Conservation (phyloP, 352 stramenopile species). For the Globisporangium viniferum region DNA sequence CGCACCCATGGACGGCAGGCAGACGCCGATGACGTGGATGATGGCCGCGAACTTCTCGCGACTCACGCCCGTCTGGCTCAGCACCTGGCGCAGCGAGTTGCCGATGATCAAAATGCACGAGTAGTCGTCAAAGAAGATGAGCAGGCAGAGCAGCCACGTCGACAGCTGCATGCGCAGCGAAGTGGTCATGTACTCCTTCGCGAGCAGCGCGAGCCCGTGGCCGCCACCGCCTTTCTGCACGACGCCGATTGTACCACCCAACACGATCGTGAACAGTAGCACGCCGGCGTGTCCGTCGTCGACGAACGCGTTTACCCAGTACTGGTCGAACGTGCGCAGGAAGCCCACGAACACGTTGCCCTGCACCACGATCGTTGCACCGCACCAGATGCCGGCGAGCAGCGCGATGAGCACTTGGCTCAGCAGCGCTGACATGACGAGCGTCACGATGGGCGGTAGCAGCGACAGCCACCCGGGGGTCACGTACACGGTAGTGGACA, state of each 20-base stretch:
- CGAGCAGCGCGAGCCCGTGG: conserved; percentile 75
- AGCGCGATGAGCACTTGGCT: conserved; percentile 82
- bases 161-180: conserved; percentile 81
- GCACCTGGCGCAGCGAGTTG: conserved; percentile 78
- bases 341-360: conserved; percentile 76
- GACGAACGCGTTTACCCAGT: conserved; percentile 85
- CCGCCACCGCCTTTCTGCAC: conserved; percentile 87
- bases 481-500: conserved; percentile 47
- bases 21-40: conserved; percentile 87
- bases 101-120: conserved; percentile 90
- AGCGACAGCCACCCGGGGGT: conserved; percentile 73
- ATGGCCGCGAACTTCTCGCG: conserved; percentile 89
- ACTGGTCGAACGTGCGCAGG: conserved; percentile 83
- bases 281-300: conserved; percentile 80
- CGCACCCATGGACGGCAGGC: conserved; percentile 82
- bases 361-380: conserved; percentile 76
- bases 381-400: conserved; percentile 85
- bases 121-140: conserved; percentile 94
- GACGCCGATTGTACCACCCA: conserved; percentile 85
- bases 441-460: conserved; percentile 67
- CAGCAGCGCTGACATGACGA: conserved; percentile 68
- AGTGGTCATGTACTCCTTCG: conserved; percentile 81
- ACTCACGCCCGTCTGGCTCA: conserved; percentile 81
- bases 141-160: conserved; percentile 76
- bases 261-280: conserved; percentile 87